phyloP scores from a whole-genome alignment of 495 filamentous ascomycete species.

The Hypoxylon subgilvum region DNA sequence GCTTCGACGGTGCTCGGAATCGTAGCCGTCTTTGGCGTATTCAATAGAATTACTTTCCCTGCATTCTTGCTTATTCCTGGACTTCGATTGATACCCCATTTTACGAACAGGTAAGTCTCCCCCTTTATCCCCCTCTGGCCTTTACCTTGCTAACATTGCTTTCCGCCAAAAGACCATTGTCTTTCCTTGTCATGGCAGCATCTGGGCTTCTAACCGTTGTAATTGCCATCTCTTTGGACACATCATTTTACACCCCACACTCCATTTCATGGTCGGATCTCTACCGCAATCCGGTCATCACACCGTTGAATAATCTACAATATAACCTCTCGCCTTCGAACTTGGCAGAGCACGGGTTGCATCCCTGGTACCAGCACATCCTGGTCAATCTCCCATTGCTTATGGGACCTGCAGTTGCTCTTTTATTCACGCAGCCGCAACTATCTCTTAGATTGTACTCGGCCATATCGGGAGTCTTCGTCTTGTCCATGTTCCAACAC shows the following conservation, averaged over 20 bases:
- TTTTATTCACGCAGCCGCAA: constrained; percentile 66
- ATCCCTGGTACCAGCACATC: constrained; percentile 89
- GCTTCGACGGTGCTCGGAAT: constrained; percentile 78
- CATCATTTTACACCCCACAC: constrained; percentile 73
- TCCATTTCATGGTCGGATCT: constrained; percentile 63
- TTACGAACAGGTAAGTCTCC: constrained; percentile 71
- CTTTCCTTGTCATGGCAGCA: constrained; percentile 64
- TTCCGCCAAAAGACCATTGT: constrained; percentile 68
- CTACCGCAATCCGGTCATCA: constrained; percentile 70
- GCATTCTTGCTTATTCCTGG: constrained; percentile 85
- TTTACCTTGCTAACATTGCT: constrained; percentile 5
- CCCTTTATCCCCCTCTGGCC: background rate
- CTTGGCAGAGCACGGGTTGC: constrained; percentile 85
- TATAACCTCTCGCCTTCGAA: constrained; percentile 83
- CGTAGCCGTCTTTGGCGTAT: constrained; percentile 81
- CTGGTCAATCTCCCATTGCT: constrained; percentile 85
- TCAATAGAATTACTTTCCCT: constrained; percentile 96
- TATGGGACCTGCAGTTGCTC: constrained; percentile 81
- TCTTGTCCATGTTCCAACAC: constrained; percentile 86
- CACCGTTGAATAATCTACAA: constrained; percentile 86
- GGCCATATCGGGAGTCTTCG: constrained; percentile 76
- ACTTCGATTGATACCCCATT: constrained; percentile 82
- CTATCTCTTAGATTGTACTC: constrained; percentile 70
- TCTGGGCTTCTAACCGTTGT: constrained; percentile 67
- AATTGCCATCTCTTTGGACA: constrained; percentile 80